These are phyloP conservation scores for Nadsonia fulvescens DNA, from an alignment of 805 yeast species.

Conservation along the genomic window DNA sequence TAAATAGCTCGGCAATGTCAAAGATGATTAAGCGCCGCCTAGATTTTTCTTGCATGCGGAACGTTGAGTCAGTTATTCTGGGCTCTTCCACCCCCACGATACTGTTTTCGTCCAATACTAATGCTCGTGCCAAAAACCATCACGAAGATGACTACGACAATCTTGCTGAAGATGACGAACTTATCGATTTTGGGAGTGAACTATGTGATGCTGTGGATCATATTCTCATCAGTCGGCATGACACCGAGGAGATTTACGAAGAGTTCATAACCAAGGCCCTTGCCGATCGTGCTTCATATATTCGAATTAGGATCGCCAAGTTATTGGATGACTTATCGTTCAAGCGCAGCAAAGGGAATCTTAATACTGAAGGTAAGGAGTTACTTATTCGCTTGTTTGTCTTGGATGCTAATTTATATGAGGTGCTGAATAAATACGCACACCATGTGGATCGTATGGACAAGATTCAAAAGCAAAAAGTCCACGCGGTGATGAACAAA, in stretches of 20 bases:
- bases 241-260: constrained; percentile 8
- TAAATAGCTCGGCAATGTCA: constrained; percentile 46
- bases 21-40: constrained; percentile 47
- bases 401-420: constrained; percentile 50
- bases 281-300: constrained; percentile 23
- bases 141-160: constrained; percentile 24
- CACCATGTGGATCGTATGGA: constrained; percentile 2
- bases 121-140: constrained; percentile 16
- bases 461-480: not conserved
- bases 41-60: constrained; percentile 66
- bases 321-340: constrained; percentile 40
- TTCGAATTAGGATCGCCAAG: constrained; percentile 27
- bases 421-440: constrained; percentile 21
- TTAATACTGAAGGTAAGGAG: constrained; percentile 59
- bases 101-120: too few relatives aligned
- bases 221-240: constrained; percentile 6
- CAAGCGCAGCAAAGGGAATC: constrained; percentile 34
- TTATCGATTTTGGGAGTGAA: constrained; percentile 14
- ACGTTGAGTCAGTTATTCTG: constrained; percentile 25
- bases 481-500: not conserved
- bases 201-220: constrained; percentile 12
- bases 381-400: constrained; percentile 48
- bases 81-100: constrained; percentile 6
- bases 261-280: constrained; percentile 12
- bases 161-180: constrained; percentile 20